These are phyloP conservation scores for Triadica sebifera DNA, from an alignment of 345 rosid species.

Conservation along the genomic window DNA sequence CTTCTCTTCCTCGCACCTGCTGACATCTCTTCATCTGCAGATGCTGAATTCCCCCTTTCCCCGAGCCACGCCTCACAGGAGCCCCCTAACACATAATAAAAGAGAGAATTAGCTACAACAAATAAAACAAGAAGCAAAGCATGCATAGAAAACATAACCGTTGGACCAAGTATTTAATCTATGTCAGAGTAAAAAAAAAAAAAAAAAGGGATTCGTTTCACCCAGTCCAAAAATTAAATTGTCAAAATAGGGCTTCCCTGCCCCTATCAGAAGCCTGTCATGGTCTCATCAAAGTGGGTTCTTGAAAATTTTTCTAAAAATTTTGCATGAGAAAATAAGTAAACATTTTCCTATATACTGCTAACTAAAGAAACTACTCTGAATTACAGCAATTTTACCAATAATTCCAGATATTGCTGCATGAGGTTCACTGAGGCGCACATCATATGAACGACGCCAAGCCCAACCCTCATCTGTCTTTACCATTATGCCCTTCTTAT, in stretches of 20 bases:
- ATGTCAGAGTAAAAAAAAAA: not conserved
- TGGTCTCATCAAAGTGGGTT: not conserved
- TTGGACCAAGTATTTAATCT: not conserved
- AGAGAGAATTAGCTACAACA: conserved; percentile 8
- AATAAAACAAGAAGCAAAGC: not conserved
- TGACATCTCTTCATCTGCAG: conserved; percentile 20
- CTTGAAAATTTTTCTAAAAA: not conserved
- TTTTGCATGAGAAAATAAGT: not conserved
- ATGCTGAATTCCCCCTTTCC: conserved; percentile 33
- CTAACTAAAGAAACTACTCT: not conserved
- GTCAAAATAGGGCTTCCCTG: not conserved
- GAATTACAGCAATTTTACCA: conserved; percentile 38
- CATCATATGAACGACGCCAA: conserved; percentile 49
- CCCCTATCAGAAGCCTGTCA: not conserved
- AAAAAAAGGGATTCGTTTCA: too few relatives aligned
- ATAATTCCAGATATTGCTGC: conserved; percentile 66
- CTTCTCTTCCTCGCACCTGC: conserved; percentile 38
- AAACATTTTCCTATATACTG: not conserved
- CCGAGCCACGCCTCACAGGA: conserved; percentile 58
- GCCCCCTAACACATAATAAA: conserved; percentile 44
- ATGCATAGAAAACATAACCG: not conserved
- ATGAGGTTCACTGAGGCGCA: conserved; percentile 67
- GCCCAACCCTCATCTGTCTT: conserved; percentile 46
- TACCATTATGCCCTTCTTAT: conserved; percentile 29
- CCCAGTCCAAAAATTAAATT: not conserved